Evolutionary conservation across 176 grass and related monocot genomes (phyloP).

Genomic region (Pontederia paniculata): DNA sequence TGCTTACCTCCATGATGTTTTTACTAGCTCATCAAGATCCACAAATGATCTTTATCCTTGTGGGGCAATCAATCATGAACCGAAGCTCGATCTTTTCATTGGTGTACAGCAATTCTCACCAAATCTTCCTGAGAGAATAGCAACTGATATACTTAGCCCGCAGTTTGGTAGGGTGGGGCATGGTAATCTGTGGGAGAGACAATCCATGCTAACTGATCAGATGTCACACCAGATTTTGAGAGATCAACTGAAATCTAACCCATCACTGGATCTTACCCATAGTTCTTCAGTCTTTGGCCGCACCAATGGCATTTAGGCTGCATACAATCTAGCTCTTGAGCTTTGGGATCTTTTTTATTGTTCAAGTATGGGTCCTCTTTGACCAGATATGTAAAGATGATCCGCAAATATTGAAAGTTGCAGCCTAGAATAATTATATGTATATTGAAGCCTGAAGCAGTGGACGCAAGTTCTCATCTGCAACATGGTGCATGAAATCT

Average conservation of each 20-base stretch:
- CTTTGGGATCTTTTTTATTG: constrained; percentile 15
- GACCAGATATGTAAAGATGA: neutral
- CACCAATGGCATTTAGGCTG: neutral
- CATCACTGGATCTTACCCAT: constrained; percentile 47
- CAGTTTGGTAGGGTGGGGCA: constrained; percentile 66
- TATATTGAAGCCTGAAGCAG: constrained; percentile 6
- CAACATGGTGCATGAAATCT: neutral
- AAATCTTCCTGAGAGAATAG: constrained; percentile 40
- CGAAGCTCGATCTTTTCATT: constrained; percentile 29
- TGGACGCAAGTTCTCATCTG: neutral
- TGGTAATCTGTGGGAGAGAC: constrained; percentile 42
- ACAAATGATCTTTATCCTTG: constrained; percentile 10
- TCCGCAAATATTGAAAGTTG: neutral
- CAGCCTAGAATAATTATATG: constrained; percentile 7
- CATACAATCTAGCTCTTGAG: neutral
- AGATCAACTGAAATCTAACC: constrained; percentile 47
- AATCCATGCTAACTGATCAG: constrained; percentile 29
- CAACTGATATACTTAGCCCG: constrained; percentile 51
- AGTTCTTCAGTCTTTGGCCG: constrained; percentile 17
- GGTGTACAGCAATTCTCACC: constrained; percentile 40
- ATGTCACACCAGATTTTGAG: constrained; percentile 29
- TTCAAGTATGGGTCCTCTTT: constrained; percentile 6
- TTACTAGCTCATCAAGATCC: constrained; percentile 21
- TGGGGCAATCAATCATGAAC: constrained; percentile 10
- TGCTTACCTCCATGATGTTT: constrained; percentile 50